These are phyloP conservation scores for Nigrospora osmanthi DNA, from an alignment of 2,329 filamentous ascomycete species.

Conservation along the genomic window DNA sequence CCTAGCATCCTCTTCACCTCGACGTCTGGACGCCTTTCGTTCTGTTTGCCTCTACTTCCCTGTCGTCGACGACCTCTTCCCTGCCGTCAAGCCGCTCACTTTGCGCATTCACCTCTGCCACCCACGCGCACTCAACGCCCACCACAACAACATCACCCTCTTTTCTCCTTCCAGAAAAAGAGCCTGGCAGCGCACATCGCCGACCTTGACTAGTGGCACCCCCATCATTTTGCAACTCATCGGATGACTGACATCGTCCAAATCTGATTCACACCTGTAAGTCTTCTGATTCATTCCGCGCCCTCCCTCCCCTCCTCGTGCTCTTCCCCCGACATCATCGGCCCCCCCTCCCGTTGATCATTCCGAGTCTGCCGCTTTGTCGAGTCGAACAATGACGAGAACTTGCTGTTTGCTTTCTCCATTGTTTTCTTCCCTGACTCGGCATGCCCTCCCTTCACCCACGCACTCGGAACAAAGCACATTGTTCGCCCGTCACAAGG, in stretches of 20 bases:
- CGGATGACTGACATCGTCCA: background rate
- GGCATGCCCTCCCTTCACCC: no score
- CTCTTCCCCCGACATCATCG: background rate
- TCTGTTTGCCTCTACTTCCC: no score
- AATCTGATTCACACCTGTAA: background rate
- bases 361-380: no score
- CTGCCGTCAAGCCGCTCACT: no score
- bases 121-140: background rate
- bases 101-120: background rate
- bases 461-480: no score
- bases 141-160: background rate
- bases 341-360: background rate
- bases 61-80: no score
- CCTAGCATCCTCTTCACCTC: no score
- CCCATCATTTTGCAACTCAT: background rate
- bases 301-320: background rate
- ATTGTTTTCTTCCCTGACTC: no score
- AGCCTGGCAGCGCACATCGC: background rate
- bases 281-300: background rate
- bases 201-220: background rate
- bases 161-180: background rate
- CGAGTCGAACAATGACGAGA: no score
- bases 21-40: no score
- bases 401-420: no score
- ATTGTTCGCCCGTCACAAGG: no score